Evolutionary conservation across 176 grass and related monocot species (phyloP), one percentile per base, ranked within the genome.

Genomic region (Carex kokanica): DNA sequence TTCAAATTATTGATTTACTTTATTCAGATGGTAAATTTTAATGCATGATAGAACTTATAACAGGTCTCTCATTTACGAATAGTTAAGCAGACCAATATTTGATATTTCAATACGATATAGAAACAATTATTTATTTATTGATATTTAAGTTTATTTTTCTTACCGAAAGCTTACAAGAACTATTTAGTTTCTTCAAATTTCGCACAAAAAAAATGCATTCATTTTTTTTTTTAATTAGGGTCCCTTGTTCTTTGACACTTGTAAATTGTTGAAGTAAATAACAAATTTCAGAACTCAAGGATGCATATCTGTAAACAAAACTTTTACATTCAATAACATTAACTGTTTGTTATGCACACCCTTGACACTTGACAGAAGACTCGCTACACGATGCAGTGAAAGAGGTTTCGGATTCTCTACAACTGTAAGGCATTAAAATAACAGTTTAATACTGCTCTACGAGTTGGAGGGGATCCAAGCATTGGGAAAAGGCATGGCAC

Each of bases 281-380:
- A 72, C 2, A 73, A 73, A 51, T 73, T 73, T 18, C 31, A 21
- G 9, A 41, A 24, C 31, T 41, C 36, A 81, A 81, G 58, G 78
- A 43, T 81, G 16, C 31, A 32, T 12, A 64, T 47, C 18, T 24
- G 79, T 24, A 81, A 81, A 81, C 43, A 17, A 15, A 11, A 60
- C 15, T 25, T 61, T 62, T 64, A 64, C 60, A 25, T 81, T 45
- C 36, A 59, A 63, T 38, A 34, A 23, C 32, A 64, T 41, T 64
- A 60, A 81, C n/a, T 29, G 16, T 41, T 64, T 62, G 32, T 81
- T 81, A 64, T 64, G 6, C 41, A 38, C 79, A 81, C 79, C 5
- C 78, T 59, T 17, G 12, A 54, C 1, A 1, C 8, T 75, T 77
- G 70, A 24, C 70, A 25, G 9, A 52, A 74, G n/a, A 72, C 68